Evolutionary conservation across 148 eudicot species (phyloP).

Genomic region (Camellia sinensis): DNA sequence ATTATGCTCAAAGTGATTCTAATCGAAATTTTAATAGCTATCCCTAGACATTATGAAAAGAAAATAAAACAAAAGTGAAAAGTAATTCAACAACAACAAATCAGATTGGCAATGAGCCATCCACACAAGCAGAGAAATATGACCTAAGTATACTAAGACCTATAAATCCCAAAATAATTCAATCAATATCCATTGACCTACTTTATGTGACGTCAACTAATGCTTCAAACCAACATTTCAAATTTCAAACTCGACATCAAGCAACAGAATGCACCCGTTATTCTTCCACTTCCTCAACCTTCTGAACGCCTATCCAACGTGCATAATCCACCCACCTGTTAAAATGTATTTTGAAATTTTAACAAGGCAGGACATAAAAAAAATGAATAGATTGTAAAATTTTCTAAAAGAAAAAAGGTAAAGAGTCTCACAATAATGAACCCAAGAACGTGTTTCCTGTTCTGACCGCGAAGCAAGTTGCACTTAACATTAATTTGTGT

Average conservation of each 20-base stretch:
- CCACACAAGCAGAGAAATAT: not conserved
- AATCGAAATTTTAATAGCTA: not conserved
- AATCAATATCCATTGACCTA: conserved; percentile 20
- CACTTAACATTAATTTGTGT: conserved; percentile 73
- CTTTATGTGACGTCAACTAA: conserved; percentile 23
- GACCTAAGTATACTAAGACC: conserved; percentile 10
- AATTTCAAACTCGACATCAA: not conserved
- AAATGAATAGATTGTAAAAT: not conserved
- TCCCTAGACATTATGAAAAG: not conserved
- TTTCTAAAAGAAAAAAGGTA: not conserved
- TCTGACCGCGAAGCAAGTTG: conserved; percentile 81
- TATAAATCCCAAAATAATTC: conserved; percentile 13
- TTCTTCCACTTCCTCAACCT: conserved; percentile 48
- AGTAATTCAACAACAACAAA: not conserved
- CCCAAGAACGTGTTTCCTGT: conserved; percentile 96
- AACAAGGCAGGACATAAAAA: not conserved
- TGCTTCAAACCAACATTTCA: not conserved
- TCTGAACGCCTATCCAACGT: conserved; percentile 70
- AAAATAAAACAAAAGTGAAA: not conserved
- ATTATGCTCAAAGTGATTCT: not conserved
- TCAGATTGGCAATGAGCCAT: conserved; percentile 1
- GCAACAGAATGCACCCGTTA: conserved; percentile 14
- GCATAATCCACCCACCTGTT: conserved; percentile 98
- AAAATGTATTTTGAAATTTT: not conserved
- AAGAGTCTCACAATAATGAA: conserved; percentile 71